Conservation (phyloP, 2,329 filamentous ascomycete genomes). For the Westerdykella aurantiaca region DNA sequence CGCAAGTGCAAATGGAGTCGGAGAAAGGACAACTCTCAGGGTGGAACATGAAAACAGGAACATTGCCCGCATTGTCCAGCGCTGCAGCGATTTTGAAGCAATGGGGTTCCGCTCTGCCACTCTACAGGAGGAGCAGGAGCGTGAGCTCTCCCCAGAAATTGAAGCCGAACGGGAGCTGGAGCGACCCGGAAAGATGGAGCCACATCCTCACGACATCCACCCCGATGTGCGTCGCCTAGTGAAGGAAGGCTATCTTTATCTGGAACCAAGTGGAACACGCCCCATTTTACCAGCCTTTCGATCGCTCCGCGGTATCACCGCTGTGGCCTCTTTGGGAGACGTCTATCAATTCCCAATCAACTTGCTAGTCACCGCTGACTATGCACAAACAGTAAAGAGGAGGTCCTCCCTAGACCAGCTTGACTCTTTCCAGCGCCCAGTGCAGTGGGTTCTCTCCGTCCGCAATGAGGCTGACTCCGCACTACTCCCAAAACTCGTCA, state of each 20-base stretch:
- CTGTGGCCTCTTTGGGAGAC: slow-evolving; percentile 34
- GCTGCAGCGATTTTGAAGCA: slow-evolving; percentile 22
- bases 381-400: slow-evolving; percentile 41
- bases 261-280: slow-evolving; percentile 3
- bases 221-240: slow-evolving; percentile 41
- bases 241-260: slow-evolving; percentile 27
- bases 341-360: slow-evolving; percentile 33
- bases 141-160: slow-evolving; percentile 60
- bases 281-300: slow-evolving; percentile 44
- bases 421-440: slow-evolving; percentile 49
- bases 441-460: slow-evolving; percentile 49
- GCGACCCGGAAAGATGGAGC: slow-evolving; percentile 38
- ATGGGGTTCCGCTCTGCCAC: slow-evolving; percentile 30
- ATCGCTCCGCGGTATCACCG: slow-evolving; percentile 37
- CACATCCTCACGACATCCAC: slow-evolving; percentile 43
- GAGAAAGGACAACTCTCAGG: background rate
- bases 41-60: slow-evolving; percentile 16
- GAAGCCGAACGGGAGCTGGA: slow-evolving; percentile 56
- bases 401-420: slow-evolving; percentile 1
- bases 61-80: slow-evolving; percentile 15
- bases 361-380: slow-evolving; percentile 50
- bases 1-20: slow-evolving; percentile 10
- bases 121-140: slow-evolving; percentile 62
- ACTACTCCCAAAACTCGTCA: slow-evolving; percentile 34
- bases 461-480: background rate